These are phyloP conservation scores for Silene noctiflora DNA, from an alignment of 179 eudicot genomes.

Conservation along the genomic window DNA sequence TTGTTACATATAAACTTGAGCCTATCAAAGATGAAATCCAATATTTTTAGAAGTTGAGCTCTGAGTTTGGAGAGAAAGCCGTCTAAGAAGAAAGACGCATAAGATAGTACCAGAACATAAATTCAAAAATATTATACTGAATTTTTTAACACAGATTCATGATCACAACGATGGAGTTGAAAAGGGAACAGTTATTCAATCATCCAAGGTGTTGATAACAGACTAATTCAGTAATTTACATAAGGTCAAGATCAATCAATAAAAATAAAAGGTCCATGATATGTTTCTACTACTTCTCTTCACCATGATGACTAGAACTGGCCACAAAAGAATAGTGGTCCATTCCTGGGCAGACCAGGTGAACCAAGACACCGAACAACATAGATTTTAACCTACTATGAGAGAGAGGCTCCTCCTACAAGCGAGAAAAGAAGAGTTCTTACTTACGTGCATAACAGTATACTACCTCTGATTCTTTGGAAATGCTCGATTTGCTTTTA, in stretches of 20 bases:
- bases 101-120: background rate
- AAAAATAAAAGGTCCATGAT: background rate
- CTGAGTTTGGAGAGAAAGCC: background rate
- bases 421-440: too few species aligned
- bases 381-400: too few species aligned
- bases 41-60: conserved; percentile 10
- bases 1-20: conserved; percentile 82
- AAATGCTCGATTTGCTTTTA: too few species aligned
- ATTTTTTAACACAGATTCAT: background rate
- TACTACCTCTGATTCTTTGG: too few species aligned
- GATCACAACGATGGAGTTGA: background rate
- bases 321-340: background rate
- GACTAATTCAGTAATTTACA: background rate
- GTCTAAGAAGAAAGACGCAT: background rate
- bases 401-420: too few species aligned
- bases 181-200: background rate
- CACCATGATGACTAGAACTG: conserved; percentile 6
- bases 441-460: too few species aligned
- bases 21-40: conserved; percentile 40
- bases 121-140: background rate
- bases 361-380: too few species aligned
- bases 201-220: conserved; percentile 13
- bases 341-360: too few species aligned
- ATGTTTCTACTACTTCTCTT: background rate
- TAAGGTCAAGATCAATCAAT: background rate